Percentiles rank a stretch among this genome's conserved stretches.
Conservation (phyloP, 345 rosid genomes). For the Conringia planisiliqua region DNA sequence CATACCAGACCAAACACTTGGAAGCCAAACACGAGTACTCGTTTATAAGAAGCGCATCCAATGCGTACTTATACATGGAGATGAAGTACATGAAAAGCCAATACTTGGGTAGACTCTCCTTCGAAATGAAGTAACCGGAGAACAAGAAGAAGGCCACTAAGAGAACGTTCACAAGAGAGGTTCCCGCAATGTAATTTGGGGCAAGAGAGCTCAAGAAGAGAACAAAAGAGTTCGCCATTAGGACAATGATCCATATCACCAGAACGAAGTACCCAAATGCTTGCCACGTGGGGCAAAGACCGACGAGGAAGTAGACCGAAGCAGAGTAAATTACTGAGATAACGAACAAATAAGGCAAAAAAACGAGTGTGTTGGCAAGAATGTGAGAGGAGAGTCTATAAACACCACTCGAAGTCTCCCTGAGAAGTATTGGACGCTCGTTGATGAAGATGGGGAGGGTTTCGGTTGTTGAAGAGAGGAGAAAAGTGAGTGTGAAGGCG, state of each 20-base stretch:
- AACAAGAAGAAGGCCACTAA: conserved; percentile 82
- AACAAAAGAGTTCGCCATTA: conserved; percentile 94
- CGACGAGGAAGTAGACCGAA: conserved; percentile 77
- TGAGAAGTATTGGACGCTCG: conserved; percentile 72
- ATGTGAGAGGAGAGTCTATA: conserved; percentile 82
- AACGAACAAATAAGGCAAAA: conserved; percentile 74
- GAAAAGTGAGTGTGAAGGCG: conserved; percentile 93
- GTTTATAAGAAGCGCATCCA: conserved; percentile 78
- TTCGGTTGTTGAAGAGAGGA: conserved; percentile 91
- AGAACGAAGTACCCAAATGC: conserved; percentile 76
- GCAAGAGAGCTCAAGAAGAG: conserved; percentile 84
- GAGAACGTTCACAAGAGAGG: conserved; percentile 66
- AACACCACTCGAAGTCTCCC: conserved; percentile 81
- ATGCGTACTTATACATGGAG: conserved; percentile 92
- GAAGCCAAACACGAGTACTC: conserved; percentile 82
- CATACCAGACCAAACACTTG: conserved; percentile 66
- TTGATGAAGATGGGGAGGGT: conserved; percentile 90
- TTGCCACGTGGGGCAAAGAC: conserved; percentile 74
- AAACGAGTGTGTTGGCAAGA: conserved; percentile 79
- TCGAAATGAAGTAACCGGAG: conserved; percentile 88
- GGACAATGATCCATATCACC: conserved; percentile 66
- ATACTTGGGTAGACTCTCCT: conserved; percentile 73
- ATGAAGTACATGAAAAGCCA: conserved; percentile 94
- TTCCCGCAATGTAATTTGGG: conserved; percentile 88
- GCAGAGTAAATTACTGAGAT: conserved; percentile 61